phyloP scores from a whole-genome alignment of 192 early-diverging fungal genomes.

The Coemansia umbellata region DNA sequence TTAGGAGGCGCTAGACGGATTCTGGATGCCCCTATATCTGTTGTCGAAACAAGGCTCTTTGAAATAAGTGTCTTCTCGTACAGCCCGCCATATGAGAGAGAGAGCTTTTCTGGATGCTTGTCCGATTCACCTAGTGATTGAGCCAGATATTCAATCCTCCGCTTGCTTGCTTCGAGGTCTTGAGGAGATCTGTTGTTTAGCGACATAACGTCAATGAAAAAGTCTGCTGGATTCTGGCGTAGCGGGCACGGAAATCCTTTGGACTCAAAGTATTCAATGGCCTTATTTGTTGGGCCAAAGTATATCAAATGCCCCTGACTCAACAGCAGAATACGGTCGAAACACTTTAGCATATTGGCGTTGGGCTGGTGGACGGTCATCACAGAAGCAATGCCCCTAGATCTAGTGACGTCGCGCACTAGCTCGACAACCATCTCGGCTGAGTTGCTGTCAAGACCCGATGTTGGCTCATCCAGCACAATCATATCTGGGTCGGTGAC shows the following conservation, averaged over 20 bases:
- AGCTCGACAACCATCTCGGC: constrained; percentile 94
- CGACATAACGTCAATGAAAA: constrained; percentile 52
- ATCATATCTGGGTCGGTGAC: constrained; percentile 90
- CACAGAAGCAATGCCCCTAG: constrained; percentile 76
- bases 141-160: constrained; percentile 34
- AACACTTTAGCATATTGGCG: constrained; percentile 84
- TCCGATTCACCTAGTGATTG: constrained; percentile 19
- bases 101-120: constrained; percentile 35
- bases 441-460: constrained; percentile 86
- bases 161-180: constrained; percentile 32
- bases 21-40: not conserved
- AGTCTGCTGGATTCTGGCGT: constrained; percentile 92
- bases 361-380: constrained; percentile 96
- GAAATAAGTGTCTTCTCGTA: constrained; percentile 31
- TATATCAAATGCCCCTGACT: constrained; percentile 79
- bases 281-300: constrained; percentile 66
- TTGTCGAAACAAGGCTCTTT: constrained; percentile 4
- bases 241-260: constrained; percentile 80
- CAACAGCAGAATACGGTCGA: constrained; percentile 84
- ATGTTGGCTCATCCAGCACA: constrained; percentile 83
- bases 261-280: constrained; percentile 67
- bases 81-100: constrained; percentile 41
- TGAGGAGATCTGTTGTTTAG: constrained; percentile 49
- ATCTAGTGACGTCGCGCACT: constrained; percentile 70
- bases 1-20: constrained; percentile 5